Conservation (phyloP, 2,329 filamentous ascomycete species). For the Myriosclerotinia curreyana region DNA sequence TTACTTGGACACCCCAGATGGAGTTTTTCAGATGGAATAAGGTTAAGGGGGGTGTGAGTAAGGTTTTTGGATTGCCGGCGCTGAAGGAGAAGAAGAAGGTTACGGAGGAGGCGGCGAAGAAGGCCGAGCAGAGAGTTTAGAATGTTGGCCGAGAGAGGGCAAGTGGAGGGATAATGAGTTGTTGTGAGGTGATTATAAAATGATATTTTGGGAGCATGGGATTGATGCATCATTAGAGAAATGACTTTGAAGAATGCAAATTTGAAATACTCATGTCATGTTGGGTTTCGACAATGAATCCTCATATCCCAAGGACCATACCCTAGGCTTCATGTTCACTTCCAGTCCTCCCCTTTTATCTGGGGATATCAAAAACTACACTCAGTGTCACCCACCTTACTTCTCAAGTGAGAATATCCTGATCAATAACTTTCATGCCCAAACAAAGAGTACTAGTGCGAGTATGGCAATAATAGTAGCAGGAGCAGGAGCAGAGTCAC, state of each 20-base stretch:
- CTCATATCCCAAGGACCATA: not conserved
- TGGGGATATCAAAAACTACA: not conserved
- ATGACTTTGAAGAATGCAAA: not conserved
- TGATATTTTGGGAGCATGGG: not conserved
- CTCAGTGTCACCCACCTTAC: rapidly evolving
- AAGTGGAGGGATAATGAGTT: not conserved
- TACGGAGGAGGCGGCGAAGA: not conserved
- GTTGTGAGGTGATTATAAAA: not conserved
- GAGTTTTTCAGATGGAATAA: constrained; percentile 62
- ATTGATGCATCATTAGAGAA: constrained; percentile 2
- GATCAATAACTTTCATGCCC: too few species aligned
- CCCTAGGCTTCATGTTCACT: not conserved
- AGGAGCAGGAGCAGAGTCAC: too few species aligned
- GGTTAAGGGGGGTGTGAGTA: constrained; percentile 62
- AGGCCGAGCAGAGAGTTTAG: not conserved
- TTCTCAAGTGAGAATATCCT: not conserved
- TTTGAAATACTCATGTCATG: not conserved
- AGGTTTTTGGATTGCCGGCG: constrained; percentile 61
- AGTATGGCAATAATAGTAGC: too few species aligned
- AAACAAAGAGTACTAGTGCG: not conserved
- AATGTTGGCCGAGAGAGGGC: not conserved
- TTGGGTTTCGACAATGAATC: not conserved
- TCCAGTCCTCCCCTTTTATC: not conserved
- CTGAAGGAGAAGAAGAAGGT: constrained; percentile 47
- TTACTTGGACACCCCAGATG: constrained; percentile 70